A percentile compares a stretch with the other conserved stretches of the same genome.
Conservation (phyloP, 1,139 yeast genomes). For the Torulaspora pretoriensis region DNA sequence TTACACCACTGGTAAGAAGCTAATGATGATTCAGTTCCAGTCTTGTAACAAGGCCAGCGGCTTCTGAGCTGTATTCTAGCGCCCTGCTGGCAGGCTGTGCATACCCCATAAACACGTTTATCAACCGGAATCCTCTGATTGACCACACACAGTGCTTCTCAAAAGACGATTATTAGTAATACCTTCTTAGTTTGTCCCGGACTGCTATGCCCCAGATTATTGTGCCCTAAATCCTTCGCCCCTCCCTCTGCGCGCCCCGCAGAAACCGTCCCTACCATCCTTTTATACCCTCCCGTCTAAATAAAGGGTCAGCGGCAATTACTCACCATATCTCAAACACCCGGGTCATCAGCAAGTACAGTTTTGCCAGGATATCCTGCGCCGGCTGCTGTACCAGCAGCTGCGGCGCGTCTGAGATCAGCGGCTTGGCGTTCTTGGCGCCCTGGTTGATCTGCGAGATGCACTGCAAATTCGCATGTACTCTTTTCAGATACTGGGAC, state of each 20-base stretch:
- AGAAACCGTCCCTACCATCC: neutral
- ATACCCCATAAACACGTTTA: too few species aligned
- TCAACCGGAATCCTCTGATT: too few species aligned
- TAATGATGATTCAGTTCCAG: too few species aligned
- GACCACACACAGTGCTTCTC: too few species aligned
- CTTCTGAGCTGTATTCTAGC: too few species aligned
- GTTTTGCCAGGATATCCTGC: constrained; percentile 33
- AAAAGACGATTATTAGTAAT: too few species aligned
- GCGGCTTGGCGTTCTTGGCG: constrained; percentile 27
- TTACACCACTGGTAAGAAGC: too few species aligned
- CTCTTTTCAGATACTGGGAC: constrained; percentile 33
- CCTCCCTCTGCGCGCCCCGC: neutral
- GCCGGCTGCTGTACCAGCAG: constrained; percentile 23
- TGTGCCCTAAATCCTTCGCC: too few species aligned
- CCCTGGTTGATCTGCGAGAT: constrained; percentile 37
- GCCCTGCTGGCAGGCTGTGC: too few species aligned
- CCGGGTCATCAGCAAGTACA: constrained; percentile 33
- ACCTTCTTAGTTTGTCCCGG: too few species aligned
- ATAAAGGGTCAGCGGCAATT: constrained; percentile 1
- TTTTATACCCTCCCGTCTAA: constrained; percentile 10
- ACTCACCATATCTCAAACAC: constrained; percentile 33
- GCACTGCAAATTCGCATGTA: constrained; percentile 37
- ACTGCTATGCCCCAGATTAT: too few species aligned
- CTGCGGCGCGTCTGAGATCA: constrained; percentile 32
- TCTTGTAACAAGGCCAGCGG: too few species aligned